phyloP scores from a whole-genome alignment of 2,329 filamentous ascomycete genomes.

The Pseudogymnoascus verrucosus region DNA sequence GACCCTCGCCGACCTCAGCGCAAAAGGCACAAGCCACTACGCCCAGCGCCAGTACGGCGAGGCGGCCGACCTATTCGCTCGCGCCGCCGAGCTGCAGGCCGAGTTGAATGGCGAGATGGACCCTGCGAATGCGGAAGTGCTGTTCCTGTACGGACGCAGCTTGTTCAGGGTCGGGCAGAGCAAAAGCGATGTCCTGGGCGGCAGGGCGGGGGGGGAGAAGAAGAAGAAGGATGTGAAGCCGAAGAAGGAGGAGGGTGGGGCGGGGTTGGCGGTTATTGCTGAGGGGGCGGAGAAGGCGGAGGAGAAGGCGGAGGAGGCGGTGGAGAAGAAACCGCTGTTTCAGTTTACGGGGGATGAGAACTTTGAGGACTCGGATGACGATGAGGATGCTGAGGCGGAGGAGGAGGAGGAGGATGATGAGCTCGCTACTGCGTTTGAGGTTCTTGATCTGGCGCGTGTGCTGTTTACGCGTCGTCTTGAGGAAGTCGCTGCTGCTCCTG shows the following conservation, averaged over 20 bases:
- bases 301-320: slow-evolving; percentile 31
- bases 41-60: slow-evolving; percentile 80
- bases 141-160: slow-evolving; percentile 90
- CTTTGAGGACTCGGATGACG: slow-evolving; percentile 72
- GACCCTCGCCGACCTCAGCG: slow-evolving; percentile 68
- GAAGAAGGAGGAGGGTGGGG: slow-evolving; percentile 33
- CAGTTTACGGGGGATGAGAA: slow-evolving; percentile 93
- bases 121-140: slow-evolving; percentile 82
- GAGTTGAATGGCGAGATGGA: slow-evolving; percentile 88
- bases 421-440: slow-evolving; percentile 70
- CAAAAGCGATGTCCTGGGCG: slow-evolving; percentile 90
- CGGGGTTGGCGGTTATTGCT: slow-evolving; percentile 34
- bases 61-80: slow-evolving; percentile 80
- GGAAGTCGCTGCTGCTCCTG: slow-evolving; percentile 25
- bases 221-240: slow-evolving; percentile 37
- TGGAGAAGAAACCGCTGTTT: slow-evolving; percentile 69
- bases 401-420: slow-evolving; percentile 60
- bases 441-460: slow-evolving; percentile 71
- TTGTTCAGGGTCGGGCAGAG: slow-evolving; percentile 89
- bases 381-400: slow-evolving; percentile 25
- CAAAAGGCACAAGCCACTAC: slow-evolving; percentile 77
- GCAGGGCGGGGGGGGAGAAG: slow-evolving; percentile 57
- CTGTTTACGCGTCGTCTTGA: slow-evolving; percentile 53
- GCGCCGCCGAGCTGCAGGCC: slow-evolving; percentile 82
- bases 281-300: slow-evolving; percentile 23